Evolutionary conservation across 352 stramenopile genomes (phyloP), one percentile per base, ranked within the genome.

Genomic region (Aphanomyces astaci): DNA sequence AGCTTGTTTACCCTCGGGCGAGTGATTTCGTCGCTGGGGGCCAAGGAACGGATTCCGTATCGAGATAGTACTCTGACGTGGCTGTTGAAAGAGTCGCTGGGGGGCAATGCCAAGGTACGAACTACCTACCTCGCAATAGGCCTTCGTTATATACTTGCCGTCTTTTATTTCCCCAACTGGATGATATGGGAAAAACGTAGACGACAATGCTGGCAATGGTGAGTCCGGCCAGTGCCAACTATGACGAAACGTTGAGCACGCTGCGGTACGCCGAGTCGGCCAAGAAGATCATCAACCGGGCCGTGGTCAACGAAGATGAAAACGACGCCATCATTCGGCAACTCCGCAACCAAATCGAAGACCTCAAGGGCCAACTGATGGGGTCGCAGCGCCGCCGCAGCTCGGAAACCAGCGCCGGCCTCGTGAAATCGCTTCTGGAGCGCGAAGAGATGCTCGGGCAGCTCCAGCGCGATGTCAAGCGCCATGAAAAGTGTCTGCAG

Each of bases 161-260:
- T n/a, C n/a, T n/a, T n/a, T n/a, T n/a, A n/a, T n/a, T n/a, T n/a
- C n/a, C n/a, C n/a, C n/a, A n/a, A n/a, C n/a, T n/a, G n/a, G n/a
- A n/a, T n/a, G n/a, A n/a, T n/a, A n/a, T n/a, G n/a, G n/a, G n/a
- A n/a, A n/a, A n/a, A n/a, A n/a, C n/a, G n/a, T n/a, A n/a, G 84
- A 94, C 84, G 25, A 94, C 86, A n/a, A 94, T 94, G 84, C 80
- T 94, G 49, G 82, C 86, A 1, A 92, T 92, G 84, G 77, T 92
- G 45, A 90, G 82, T 22, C 86, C 86, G 0, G 79, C 86, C 3
- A 67, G 24, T 15, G 67, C 90, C 76, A 94, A 85, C 55, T 94
- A 94, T 59, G 84, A 92, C 7, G 86, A 94, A 51, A 92, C 84
- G 2, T 88, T 94, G 84, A 92, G 82, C 71, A 94, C 86, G 2